phyloP scores from a whole-genome alignment of 106 monocot species.

The Platanthera guangdongensis region DNA sequence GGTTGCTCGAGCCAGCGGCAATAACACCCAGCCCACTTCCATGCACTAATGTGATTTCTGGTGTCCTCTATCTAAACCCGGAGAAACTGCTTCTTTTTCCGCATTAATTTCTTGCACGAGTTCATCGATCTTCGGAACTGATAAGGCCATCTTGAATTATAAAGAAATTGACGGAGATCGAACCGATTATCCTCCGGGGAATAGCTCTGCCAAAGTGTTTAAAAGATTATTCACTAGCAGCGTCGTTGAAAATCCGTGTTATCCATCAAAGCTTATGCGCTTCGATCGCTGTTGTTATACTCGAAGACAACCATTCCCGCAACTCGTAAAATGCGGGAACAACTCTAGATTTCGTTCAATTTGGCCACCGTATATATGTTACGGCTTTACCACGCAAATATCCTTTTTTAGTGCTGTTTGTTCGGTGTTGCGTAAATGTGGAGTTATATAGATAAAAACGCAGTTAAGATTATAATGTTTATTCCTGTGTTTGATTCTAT shows the following conservation, averaged over 20 bases:
- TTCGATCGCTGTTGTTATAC: too few species aligned
- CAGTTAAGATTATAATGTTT: too few species aligned
- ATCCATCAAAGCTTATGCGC: too few species aligned
- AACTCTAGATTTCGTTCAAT: too few species aligned
- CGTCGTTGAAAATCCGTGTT: too few species aligned
- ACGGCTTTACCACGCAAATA: too few species aligned
- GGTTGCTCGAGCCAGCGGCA: slow-evolving; percentile 53
- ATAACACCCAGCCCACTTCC: slow-evolving; percentile 73
- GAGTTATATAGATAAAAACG: not conserved
- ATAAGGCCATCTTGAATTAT: slow-evolving; percentile 94
- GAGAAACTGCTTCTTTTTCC: slow-evolving; percentile 11
- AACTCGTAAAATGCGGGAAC: too few species aligned
- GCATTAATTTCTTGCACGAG: slow-evolving; percentile 43
- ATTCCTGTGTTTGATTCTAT: too few species aligned
- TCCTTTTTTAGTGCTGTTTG: too few species aligned
- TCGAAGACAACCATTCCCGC: too few species aligned
- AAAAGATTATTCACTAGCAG: not conserved
- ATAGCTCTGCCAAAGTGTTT: slow-evolving; percentile 55
- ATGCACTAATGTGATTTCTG: slow-evolving; percentile 4
- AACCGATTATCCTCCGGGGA: slow-evolving; percentile 97
- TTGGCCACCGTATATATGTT: too few species aligned
- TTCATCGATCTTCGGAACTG: slow-evolving; percentile 89
- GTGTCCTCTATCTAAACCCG: not conserved
- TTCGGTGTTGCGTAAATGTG: not conserved
- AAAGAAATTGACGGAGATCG: slow-evolving; percentile 94